A percentile compares a stretch with the other conserved stretches of the same genome.
phyloP scores from a whole-genome alignment of 352 stramenopile genomes.

The Phytophthora fragariae region DNA sequence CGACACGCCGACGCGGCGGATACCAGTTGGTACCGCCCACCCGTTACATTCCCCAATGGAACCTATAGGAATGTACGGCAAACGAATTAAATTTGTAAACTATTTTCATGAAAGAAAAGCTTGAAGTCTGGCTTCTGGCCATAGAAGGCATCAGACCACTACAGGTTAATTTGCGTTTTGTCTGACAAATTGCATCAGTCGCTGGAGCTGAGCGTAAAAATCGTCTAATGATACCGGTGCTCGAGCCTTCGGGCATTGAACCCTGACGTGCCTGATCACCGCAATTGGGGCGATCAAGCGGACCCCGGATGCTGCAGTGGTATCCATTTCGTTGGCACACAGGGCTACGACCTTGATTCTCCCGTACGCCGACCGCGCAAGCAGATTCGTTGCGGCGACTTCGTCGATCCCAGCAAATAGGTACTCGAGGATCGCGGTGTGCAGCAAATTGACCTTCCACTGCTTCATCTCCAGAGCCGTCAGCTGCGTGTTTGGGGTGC shows the following conservation, averaged over 20 bases:
- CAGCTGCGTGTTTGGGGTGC: conserved; percentile 43
- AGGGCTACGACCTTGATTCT: conserved; percentile 38
- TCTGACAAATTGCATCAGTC: conserved; percentile 37
- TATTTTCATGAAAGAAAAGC: background rate
- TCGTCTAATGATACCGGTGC: conserved; percentile 28
- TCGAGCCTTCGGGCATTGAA: conserved; percentile 6
- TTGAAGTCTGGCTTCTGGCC: too few relatives aligned
- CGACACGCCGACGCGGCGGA: too few relatives aligned
- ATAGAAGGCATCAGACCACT: background rate
- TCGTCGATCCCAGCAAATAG: conserved; percentile 19
- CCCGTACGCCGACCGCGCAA: conserved; percentile 9
- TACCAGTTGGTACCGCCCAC: too few relatives aligned
- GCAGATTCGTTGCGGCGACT: conserved; percentile 1
- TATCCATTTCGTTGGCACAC: conserved; percentile 44
- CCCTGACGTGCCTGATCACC: conserved; percentile 50
- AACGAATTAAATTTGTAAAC: too few relatives aligned
- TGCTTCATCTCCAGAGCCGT: conserved; percentile 42
- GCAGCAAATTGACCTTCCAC: conserved; percentile 60
- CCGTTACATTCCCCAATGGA: too few relatives aligned
- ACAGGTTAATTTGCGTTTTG: conserved; percentile 11
- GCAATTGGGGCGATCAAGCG: conserved; percentile 46
- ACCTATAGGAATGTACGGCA: too few relatives aligned
- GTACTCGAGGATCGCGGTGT: conserved; percentile 51
- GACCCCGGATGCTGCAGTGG: conserved; percentile 34
- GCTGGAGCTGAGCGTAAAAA: conserved; percentile 48